Evolutionary conservation across 345 rosid genomes (phyloP).

Genomic region (Balakata baccata): DNA sequence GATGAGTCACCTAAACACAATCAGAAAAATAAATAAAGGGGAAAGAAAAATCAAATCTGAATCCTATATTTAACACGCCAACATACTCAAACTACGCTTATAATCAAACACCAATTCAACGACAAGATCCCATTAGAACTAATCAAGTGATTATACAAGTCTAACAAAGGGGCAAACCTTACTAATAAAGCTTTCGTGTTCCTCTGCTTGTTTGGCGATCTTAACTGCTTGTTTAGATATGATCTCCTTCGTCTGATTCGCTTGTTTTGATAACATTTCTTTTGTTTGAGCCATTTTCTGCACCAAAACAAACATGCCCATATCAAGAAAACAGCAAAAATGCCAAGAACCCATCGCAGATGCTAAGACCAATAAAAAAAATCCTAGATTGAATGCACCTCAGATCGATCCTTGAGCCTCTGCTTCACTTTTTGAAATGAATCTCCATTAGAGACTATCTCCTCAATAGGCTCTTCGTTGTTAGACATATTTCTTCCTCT

Average conservation of each 20-base stretch:
- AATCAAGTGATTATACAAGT: not conserved
- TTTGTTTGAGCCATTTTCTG: slow-evolving; percentile 72
- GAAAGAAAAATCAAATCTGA: not conserved
- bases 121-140: not conserved
- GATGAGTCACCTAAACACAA: slow-evolving; percentile 67
- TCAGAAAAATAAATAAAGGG: not conserved
- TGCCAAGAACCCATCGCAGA: not conserved
- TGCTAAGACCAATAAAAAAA: not conserved
- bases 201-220: slow-evolving; percentile 94
- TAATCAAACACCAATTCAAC: not conserved
- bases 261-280: slow-evolving; percentile 77
- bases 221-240: slow-evolving; percentile 83
- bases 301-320: slow-evolving; percentile 12
- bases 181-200: slow-evolving; percentile 78
- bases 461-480: slow-evolving; percentile 47
- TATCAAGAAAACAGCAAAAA: slow-evolving; percentile 15
- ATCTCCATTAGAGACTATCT: slow-evolving; percentile 35
- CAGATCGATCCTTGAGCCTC: slow-evolving; percentile 61
- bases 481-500: slow-evolving; percentile 35
- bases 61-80: not conserved
- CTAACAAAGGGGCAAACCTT: slow-evolving; percentile 42
- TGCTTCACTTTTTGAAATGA: slow-evolving; percentile 36
- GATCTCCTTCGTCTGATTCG: slow-evolving; percentile 73
- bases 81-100: not conserved
- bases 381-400: slow-evolving; percentile 33